A percentile compares a stretch with the other conserved stretches of the same genome.
These are phyloP conservation scores for Colletotrichum sp. DNA, from an alignment of 2,329 filamentous ascomycete species.

Conservation along the genomic window DNA sequence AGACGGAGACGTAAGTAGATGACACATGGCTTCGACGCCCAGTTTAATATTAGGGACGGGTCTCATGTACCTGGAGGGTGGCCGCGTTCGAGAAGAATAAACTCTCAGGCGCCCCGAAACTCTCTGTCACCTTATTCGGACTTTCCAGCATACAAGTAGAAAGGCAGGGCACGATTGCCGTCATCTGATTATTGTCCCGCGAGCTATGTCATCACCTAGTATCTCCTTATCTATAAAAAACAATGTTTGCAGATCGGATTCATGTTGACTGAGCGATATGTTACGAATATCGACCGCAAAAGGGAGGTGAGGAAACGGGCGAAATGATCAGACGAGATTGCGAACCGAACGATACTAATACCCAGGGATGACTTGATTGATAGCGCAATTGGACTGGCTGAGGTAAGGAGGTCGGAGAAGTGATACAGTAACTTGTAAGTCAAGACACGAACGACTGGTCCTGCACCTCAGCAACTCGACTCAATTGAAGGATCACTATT, in stretches of 20 bases:
- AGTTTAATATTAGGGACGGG: background rate
- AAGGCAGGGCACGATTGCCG: background rate
- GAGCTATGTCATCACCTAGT: background rate
- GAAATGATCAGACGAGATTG: background rate
- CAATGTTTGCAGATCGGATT: background rate
- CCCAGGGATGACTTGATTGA: background rate
- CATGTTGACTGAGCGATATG: background rate
- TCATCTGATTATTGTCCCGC: background rate
- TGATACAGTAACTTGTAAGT: background rate
- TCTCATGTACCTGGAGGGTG: background rate
- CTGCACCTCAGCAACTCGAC: background rate
- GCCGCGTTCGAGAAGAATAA: background rate
- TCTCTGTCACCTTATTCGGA: background rate
- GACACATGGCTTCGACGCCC: background rate
- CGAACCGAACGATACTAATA: background rate
- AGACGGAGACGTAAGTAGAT: background rate
- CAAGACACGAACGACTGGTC: slow-evolving; percentile 8
- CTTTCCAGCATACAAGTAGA: background rate
- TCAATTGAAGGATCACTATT: background rate
- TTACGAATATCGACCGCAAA: background rate
- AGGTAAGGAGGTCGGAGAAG: slow-evolving; percentile 8
- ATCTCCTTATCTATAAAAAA: background rate
- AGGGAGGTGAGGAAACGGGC: background rate
- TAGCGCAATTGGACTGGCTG: background rate
- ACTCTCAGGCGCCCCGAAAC: background rate